Percentiles rank a stretch among this genome's conserved stretches.
These are phyloP conservation scores for Hypoxylon rubiginosum DNA, from an alignment of 2,329 filamentous ascomycete genomes.

Conservation along the genomic window DNA sequence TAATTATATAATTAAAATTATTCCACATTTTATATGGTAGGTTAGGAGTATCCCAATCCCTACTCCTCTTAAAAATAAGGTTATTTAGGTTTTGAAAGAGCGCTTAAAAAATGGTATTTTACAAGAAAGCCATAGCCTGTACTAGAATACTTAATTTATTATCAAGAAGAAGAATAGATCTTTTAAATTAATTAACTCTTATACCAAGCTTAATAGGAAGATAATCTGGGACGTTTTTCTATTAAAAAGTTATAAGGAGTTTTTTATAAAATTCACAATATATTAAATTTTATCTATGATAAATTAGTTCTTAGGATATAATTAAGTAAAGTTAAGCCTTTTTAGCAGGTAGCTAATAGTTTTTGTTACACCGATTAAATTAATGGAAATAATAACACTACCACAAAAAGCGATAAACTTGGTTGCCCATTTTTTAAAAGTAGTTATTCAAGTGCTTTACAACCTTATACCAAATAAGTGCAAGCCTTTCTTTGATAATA, in stretches of 20 bases:
- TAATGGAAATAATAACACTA: not conserved
- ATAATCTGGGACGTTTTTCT: not conserved
- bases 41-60: not conserved
- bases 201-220: not conserved
- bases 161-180: not conserved
- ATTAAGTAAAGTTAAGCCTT: not conserved
- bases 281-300: not conserved
- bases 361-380: not conserved
- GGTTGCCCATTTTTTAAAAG: not conserved
- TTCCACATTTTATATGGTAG: not conserved
- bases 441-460: not conserved
- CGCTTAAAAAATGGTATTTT: not conserved
- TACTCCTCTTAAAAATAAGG: not conserved
- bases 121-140: not conserved
- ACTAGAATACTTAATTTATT: not conserved
- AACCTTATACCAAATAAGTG: not conserved
- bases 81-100: not conserved
- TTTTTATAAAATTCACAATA: not conserved
- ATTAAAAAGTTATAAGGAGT: not conserved
- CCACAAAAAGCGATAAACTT: not conserved
- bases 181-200: no score
- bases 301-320: not conserved
- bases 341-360: not conserved
- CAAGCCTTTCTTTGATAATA: slow-evolving; percentile 5
- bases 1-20: not conserved